Percentiles rank a stretch among this genome's conserved stretches.
phyloP scores from a whole-genome alignment of 2,329 filamentous ascomycete species.

The Fusarium udum region DNA sequence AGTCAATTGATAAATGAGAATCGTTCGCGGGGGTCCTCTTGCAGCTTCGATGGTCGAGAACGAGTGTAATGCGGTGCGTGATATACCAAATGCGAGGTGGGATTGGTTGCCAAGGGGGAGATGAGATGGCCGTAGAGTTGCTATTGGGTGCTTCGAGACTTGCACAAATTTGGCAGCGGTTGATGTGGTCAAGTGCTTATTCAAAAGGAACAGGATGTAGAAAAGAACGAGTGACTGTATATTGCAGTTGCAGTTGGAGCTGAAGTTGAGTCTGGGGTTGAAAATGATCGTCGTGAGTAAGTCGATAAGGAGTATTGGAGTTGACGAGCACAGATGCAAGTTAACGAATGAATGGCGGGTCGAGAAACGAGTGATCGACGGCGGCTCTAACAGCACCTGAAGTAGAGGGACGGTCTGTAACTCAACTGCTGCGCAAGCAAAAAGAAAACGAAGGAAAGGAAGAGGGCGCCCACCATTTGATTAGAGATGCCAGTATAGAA shows the following conservation, averaged over 20 bases:
- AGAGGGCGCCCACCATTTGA: conserved; percentile 29
- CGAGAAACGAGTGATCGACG: conserved; percentile 40
- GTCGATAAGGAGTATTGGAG: conserved; percentile 11
- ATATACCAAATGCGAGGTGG: conserved; percentile 16
- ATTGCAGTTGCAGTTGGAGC: background rate
- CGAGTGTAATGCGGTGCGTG: conserved; percentile 18
- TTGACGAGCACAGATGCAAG: background rate
- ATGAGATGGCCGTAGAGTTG: conserved; percentile 26
- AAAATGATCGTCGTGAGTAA: conserved; percentile 29
- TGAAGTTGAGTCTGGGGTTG: conserved; percentile 12
- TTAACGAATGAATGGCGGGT: conserved; percentile 21
- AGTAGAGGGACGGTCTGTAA: conserved; percentile 15
- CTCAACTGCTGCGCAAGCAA: conserved; percentile 25
- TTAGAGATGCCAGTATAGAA: conserved; percentile 6
- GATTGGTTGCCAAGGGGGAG: conserved; percentile 32
- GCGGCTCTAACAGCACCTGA: conserved; percentile 29
- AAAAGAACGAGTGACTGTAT: conserved; percentile 18
- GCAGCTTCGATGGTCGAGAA: conserved; percentile 15
- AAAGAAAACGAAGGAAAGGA: conserved; percentile 29
- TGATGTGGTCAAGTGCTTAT: conserved; percentile 2
- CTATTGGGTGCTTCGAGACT: background rate
- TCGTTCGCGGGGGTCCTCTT: conserved; percentile 3
- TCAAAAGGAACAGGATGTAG: background rate
- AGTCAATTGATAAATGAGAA: conserved; percentile 25
- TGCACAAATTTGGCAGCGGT: conserved; percentile 5